Conservation (phyloP, 331 rosid species). For the Malus hybrid region DNA sequence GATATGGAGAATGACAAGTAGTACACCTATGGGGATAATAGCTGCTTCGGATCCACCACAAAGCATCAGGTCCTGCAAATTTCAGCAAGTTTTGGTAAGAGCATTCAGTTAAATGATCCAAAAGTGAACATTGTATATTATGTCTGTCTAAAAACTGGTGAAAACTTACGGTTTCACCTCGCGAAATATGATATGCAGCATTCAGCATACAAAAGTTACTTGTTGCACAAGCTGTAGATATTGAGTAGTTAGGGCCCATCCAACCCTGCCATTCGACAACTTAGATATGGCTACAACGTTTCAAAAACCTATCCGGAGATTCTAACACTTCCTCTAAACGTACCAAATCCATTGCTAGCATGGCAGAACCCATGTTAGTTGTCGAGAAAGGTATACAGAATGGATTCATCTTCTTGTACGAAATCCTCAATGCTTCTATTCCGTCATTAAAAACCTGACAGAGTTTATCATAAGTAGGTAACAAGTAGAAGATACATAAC, state of each 20-base stretch:
- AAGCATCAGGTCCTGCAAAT: slow-evolving; percentile 18
- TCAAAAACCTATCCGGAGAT: neutral
- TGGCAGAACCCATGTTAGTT: slow-evolving; percentile 26
- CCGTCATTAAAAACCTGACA: slow-evolving; percentile 17
- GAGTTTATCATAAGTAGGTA: neutral
- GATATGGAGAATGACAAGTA: neutral
- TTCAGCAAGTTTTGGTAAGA: neutral
- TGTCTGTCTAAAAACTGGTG: neutral
- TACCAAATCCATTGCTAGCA: slow-evolving; percentile 28
- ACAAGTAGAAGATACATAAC: neutral
- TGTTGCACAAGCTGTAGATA: slow-evolving; percentile 27
- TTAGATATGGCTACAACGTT: neutral
- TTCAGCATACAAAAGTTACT: slow-evolving; percentile 20
- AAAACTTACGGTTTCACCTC: slow-evolving; percentile 22
- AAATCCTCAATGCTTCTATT: slow-evolving; percentile 22
- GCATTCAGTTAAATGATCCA: neutral
- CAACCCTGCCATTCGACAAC: slow-evolving; percentile 19
- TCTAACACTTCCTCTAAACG: neutral
- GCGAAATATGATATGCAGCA: slow-evolving; percentile 28
- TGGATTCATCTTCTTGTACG: slow-evolving; percentile 31
- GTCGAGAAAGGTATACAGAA: slow-evolving; percentile 24
- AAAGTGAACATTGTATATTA: too few species aligned
- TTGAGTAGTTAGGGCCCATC: slow-evolving; percentile 36
- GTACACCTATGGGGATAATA: slow-evolving; percentile 18
- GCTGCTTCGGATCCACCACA: slow-evolving; percentile 25